Base-by-base conservation (phyloP, 768 basidiomycete species). In the Russula earlei region DNA sequence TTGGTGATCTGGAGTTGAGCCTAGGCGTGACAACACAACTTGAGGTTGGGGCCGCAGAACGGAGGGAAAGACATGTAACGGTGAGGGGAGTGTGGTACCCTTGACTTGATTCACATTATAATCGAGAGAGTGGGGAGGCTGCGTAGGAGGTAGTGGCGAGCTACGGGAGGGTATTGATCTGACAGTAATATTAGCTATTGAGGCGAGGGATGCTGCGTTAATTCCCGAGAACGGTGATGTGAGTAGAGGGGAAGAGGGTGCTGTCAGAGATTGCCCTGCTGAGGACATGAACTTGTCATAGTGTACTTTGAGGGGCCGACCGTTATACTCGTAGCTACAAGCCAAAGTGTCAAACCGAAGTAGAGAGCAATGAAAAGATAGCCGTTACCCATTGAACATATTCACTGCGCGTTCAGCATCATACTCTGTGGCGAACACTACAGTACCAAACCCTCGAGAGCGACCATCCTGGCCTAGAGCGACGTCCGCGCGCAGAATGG, bases 371-470 rank as follows among this genome's bases (percentile, higher is more conserved):
- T 45, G 41, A 46, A n/a, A 38, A 17, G 31, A 44, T n/a, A 19
- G 15, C 22, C 41, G 83, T 67, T 64, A 94, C 91, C 91, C 92
- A 63, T 96, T 90, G 69, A 95, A 95, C 79, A 91, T 83, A 48
- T 77, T 74, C 29, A 92, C 82, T 4, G 92, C 95, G 14, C 83
- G 72, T 58, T 90, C 85, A 2, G 94, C 89, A 64, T 97, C 94
- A 31, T 75, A 73, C 61, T 91, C 87, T 2, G 81, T 85, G 5
- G 86, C 82, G 65, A 90, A 95, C 0, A 87, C 79, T 1, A 97
- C 93, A 1, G 88, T 95, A 1, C 96, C 95, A 64, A 93, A 95
- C 1, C 96, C 96, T 49, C 91, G 75, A 36, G 90, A 91, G 34
- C 93, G 80, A 12, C 91, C 90, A 66, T 96, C 92, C 5, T 80